Conservation (phyloP, 352 stramenopile genomes). For the Globisporangium iwayamae region DNA sequence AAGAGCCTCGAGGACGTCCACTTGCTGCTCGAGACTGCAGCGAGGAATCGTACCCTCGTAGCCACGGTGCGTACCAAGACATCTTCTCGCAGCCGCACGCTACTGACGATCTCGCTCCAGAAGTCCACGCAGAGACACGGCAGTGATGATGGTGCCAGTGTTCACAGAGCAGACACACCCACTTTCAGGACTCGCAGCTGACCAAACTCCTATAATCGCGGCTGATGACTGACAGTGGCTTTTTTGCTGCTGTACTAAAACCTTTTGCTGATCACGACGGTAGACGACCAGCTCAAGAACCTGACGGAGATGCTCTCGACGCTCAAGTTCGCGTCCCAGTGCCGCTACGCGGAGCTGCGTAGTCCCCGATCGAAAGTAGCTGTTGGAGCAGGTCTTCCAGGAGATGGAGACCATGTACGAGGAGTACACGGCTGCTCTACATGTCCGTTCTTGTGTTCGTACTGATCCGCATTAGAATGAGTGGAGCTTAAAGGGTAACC, state of each 20-base stretch:
- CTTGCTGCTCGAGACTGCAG: conserved; percentile 39
- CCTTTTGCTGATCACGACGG: conserved; percentile 58
- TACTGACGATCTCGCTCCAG: conserved; percentile 58
- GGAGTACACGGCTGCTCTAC: conserved; percentile 39
- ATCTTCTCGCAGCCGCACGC: conserved; percentile 65
- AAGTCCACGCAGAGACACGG: neutral
- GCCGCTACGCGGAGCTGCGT: conserved; percentile 52
- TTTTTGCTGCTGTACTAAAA: neutral
- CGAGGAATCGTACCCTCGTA: conserved; percentile 49
- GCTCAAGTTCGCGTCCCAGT: conserved; percentile 74
- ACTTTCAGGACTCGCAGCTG: conserved; percentile 70
- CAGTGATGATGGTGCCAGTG: neutral
- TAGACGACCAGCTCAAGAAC: conserved; percentile 51
- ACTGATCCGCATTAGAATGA: neutral
- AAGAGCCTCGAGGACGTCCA: conserved; percentile 42
- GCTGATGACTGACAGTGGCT: conserved; percentile 40
- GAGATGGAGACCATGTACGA: conserved; percentile 55
- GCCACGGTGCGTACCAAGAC: conserved; percentile 61
- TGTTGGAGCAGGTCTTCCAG: conserved; percentile 43
- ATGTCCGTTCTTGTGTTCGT: conserved; percentile 23
- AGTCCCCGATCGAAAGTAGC: conserved; percentile 16
- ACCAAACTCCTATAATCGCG: conserved; percentile 64
- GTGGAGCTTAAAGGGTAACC: neutral
- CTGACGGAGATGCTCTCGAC: conserved; percentile 66
- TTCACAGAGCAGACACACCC: conserved; percentile 32